Base-by-base conservation (phyloP, 345 rosid genomes). In the Mangifera indica region DNA sequence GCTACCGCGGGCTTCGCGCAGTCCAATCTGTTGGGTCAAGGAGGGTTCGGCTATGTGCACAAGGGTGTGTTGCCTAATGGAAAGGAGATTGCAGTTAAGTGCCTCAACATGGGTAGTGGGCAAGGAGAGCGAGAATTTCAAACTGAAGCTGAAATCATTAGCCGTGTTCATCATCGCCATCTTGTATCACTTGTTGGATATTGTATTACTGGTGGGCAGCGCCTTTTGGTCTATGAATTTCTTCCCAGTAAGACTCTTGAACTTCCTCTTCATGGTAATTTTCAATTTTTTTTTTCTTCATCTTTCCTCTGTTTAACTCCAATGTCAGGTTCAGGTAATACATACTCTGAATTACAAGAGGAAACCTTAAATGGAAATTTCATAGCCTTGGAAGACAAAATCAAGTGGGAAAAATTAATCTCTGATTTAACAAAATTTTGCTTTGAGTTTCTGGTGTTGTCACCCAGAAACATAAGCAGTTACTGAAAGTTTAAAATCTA, bases 71-170 rank as follows among this genome's bases (percentile, higher is more conserved):
- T 95, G 79, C 89, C 88, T 13, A 86, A 80, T 62, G 99, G 98
- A 1, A 91, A 95, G 71, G 96, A 86, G 76, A 74, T 95, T 9
- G 99, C 98, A 0, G 89, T 95, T 4, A 95, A 95, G 90, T 88
- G 96, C 73, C 81, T 95, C 1, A 95, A 95, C 75, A 71, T 76
- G 0, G 98, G 98, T 15, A 95, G 97, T 10, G 94, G 97, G 26
- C 98, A 95, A 74, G 99, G 99, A 56, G 99, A 95, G 74, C 74
- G 99, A 57, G 99, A 95, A 76, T 95, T 95, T 80, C 89, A 83
- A 77, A 96, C 99, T n/a, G 98, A 95, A 74, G 96, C 92, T 70
- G 99, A 92, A 70, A 95, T 95, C 71, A 95, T 95, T 80, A 95
- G 99, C 76, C 90, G 99, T 13, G 97, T 95, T 21, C 98, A 95